Conservation (phyloP, 495 filamentous ascomycete species). For the Massariosphaeria phaeospora region DNA sequence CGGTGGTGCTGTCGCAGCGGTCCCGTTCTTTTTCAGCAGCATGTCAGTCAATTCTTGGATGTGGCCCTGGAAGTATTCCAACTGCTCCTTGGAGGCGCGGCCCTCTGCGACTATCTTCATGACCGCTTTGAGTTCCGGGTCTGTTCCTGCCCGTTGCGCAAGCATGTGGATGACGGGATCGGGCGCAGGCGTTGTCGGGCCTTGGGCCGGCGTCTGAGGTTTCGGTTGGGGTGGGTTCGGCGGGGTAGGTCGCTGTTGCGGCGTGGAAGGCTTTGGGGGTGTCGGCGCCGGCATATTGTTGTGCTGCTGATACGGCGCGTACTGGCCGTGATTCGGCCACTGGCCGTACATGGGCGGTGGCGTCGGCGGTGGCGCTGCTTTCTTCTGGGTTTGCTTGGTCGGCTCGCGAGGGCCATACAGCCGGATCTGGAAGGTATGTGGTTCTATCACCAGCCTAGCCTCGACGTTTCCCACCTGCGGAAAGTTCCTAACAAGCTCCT, state of each 20-base stretch:
- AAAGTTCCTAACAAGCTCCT: conserved; percentile 85
- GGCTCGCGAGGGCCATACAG: conserved; percentile 80
- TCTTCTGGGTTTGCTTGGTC: conserved; percentile 20
- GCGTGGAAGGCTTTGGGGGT: conserved; percentile 1
- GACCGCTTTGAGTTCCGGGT: conserved; percentile 84
- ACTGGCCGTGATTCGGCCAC: conserved; percentile 28
- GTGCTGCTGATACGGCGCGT: conserved; percentile 19
- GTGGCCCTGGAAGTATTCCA: conserved; percentile 83
- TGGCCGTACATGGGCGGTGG: conserved; percentile 21
- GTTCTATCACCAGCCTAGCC: conserved; percentile 71
- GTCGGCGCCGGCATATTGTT: conserved; percentile 10
- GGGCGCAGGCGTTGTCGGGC: conserved; percentile 39
- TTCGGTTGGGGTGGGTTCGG: conserved; percentile 14
- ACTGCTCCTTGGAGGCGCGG: conserved; percentile 69
- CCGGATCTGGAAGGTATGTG: conserved; percentile 82
- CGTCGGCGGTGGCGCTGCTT: no score
- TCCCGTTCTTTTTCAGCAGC: conserved; percentile 43
- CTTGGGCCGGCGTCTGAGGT: conserved; percentile 38
- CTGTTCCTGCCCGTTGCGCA: conserved; percentile 77
- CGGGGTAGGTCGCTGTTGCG: conserved; percentile 23
- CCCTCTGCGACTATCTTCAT: conserved; percentile 94
- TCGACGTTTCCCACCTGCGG: conserved; percentile 46
- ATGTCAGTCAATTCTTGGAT: conserved; percentile 81
- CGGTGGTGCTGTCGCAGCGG: conserved; percentile 15
- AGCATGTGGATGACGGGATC: conserved; percentile 96